These are phyloP conservation scores for Aspergillus carbonarius DNA, from an alignment of 2,329 filamentous ascomycete species.

Conservation along the genomic window DNA sequence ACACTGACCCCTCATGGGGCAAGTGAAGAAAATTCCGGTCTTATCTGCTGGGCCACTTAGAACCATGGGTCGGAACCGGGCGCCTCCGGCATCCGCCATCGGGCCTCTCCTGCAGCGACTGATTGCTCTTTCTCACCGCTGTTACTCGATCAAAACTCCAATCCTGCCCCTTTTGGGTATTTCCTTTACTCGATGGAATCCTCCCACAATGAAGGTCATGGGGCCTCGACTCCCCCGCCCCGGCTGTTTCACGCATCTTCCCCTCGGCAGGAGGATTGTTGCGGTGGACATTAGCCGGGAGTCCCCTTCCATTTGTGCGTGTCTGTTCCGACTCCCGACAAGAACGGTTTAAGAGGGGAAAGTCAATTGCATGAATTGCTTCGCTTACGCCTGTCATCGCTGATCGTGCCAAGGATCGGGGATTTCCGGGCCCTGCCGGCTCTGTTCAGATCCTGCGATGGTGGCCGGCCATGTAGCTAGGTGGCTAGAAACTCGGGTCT, in stretches of 20 bases:
- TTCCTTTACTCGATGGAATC: conserved; percentile 18
- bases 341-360: background rate
- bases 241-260: background rate
- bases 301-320: background rate
- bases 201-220: background rate
- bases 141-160: conserved; percentile 33
- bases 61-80: conserved; percentile 26
- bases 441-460: background rate
- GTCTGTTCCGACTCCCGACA: background rate
- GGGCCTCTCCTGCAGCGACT: conserved; percentile 11
- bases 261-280: background rate
- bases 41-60: background rate
- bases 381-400: background rate
- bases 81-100: conserved; percentile 29
- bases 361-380: background rate
- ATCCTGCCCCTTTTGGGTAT: conserved; percentile 22
- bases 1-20: background rate
- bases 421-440: background rate
- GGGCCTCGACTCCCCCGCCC: background rate
- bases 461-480: background rate
- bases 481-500: background rate
- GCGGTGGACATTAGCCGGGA: background rate
- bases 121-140: background rate
- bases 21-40: background rate
- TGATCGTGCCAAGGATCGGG: background rate